A percentile compares a stretch with the other conserved stretches of the same genome.
These are phyloP conservation scores for Pichia kudriavzevii DNA, from an alignment of 1,139 yeast species.

Conservation along the genomic window DNA sequence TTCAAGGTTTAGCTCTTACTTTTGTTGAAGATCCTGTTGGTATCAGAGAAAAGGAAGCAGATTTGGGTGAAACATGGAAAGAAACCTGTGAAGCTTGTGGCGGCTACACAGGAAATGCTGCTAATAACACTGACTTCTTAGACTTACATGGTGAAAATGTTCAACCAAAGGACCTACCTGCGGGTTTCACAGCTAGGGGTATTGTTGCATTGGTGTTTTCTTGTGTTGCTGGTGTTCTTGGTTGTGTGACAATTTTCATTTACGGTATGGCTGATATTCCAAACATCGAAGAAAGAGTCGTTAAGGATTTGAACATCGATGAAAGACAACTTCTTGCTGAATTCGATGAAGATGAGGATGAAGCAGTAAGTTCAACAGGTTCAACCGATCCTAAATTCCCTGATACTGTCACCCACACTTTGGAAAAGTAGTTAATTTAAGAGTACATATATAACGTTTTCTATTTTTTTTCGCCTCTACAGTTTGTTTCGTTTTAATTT, in stretches of 20 bases:
- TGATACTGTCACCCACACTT: conserved; percentile 9
- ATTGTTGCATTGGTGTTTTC: conserved; percentile 82
- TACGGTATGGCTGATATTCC: conserved; percentile 77
- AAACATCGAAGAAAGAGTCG: conserved; percentile 48
- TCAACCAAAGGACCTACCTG: conserved; percentile 60
- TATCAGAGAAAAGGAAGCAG: conserved; percentile 41
- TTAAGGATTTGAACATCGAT: conserved; percentile 42
- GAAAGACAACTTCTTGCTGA: conserved; percentile 21
- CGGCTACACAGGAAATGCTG: conserved; percentile 70
- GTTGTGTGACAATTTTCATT: conserved; percentile 64
- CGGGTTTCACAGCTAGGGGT: conserved; percentile 87
- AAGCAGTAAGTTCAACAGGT: conserved; percentile 5
- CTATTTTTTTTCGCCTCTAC: no score
- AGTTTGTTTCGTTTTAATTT: no score
- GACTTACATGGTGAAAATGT: conserved; percentile 67
- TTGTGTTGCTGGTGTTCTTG: conserved; percentile 68
- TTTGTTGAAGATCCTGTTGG: conserved; percentile 47
- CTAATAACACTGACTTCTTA: conserved; percentile 60
- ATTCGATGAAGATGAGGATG: conserved; percentile 8
- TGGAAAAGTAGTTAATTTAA: no score
- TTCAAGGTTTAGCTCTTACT: conserved; percentile 50
- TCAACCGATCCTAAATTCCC: no score
- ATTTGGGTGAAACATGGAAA: conserved; percentile 48
- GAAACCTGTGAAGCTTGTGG: conserved; percentile 50
- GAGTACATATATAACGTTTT: no score